A percentile compares a stretch with the other conserved stretches of the same genome.
Evolutionary conservation across 805 yeast species (phyloP).

Genomic region (Ogataea corticis): DNA sequence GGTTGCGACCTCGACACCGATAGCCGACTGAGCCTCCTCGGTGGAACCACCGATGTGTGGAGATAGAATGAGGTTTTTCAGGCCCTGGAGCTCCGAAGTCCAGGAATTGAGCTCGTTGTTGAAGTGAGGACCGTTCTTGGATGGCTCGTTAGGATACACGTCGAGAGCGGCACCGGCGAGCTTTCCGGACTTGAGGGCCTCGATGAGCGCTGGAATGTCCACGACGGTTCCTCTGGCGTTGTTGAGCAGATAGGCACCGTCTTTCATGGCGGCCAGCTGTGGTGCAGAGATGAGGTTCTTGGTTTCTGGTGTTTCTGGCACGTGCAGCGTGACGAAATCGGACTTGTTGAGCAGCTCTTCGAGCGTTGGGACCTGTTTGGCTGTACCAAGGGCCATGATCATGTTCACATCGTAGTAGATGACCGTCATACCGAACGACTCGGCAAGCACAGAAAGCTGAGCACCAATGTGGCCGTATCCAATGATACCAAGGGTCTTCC

Average conservation of each 20-base stretch:
- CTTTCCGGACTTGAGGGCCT: conserved; percentile 89
- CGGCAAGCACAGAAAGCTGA: conserved; percentile 94
- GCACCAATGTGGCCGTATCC: conserved; percentile 99
- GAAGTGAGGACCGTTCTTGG: conserved; percentile 90
- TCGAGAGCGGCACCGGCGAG: conserved; percentile 97
- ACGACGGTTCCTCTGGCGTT: conserved; percentile 98
- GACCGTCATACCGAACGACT: conserved; percentile 96
- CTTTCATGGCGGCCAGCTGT: conserved; percentile 94
- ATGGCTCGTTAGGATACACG: conserved; percentile 96
- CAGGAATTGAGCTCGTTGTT: conserved; percentile 72
- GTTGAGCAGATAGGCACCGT: conserved; percentile 90
- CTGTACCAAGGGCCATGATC: conserved; percentile 96
- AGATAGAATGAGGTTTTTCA: conserved; percentile 87
- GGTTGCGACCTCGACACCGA: conserved; percentile 91
- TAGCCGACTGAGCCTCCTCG: conserved; percentile 97
- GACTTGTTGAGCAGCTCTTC: conserved; percentile 77
- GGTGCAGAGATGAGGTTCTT: conserved; percentile 85
- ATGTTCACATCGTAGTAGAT: conserved; percentile 87
- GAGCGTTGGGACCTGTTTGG: conserved; percentile 85
- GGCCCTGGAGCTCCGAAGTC: conserved; percentile 76
- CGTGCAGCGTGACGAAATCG: conserved; percentile 91
- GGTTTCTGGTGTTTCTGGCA: conserved; percentile 93
- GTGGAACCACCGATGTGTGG: conserved; percentile 99
- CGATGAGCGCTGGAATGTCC: conserved; percentile 90
- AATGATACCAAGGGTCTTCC: conserved; percentile 93